Conservation (phyloP, 1,139 yeast genomes). For the Kodamaea fungicola region DNA sequence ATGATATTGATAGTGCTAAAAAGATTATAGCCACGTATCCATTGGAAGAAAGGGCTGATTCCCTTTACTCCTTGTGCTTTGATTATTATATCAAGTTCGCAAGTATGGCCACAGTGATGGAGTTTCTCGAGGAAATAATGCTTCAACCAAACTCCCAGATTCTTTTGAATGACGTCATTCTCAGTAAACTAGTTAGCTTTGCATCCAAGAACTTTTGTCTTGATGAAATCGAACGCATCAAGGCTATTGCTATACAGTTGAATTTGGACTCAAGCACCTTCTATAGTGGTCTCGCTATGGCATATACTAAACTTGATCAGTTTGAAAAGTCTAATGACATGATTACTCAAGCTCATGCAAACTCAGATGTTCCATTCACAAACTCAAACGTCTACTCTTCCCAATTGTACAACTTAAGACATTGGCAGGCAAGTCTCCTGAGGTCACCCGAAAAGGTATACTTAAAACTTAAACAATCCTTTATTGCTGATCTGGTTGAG, state of each 20-base stretch:
- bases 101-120: constrained; percentile 36
- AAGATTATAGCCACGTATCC: constrained; percentile 16
- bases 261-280: constrained; percentile 13
- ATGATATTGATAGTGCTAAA: constrained; percentile 43
- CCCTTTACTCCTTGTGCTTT: constrained; percentile 41
- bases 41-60: constrained; percentile 28
- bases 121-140: constrained; percentile 36
- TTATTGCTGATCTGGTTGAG: constrained; percentile 10
- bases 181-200: constrained; percentile 17
- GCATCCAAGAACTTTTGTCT: constrained; percentile 23
- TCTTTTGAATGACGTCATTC: constrained; percentile 18
- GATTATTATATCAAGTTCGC: constrained; percentile 34
- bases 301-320: constrained; percentile 30
- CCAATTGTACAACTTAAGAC: constrained; percentile 30
- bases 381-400: constrained; percentile 25
- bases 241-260: constrained; percentile 17
- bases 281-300: constrained; percentile 17
- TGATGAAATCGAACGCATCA: constrained; percentile 20
- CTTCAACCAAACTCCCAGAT: constrained; percentile 14
- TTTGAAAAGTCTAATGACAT: constrained; percentile 31
- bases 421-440: constrained; percentile 21
- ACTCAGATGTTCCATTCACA: constrained; percentile 27
- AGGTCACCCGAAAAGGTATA: constrained; percentile 4
- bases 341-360: constrained; percentile 27
- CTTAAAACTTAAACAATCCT: constrained; percentile 5